Conservation (phyloP, 2,329 filamentous ascomycete genomes). For the Fulvia fulva region DNA sequence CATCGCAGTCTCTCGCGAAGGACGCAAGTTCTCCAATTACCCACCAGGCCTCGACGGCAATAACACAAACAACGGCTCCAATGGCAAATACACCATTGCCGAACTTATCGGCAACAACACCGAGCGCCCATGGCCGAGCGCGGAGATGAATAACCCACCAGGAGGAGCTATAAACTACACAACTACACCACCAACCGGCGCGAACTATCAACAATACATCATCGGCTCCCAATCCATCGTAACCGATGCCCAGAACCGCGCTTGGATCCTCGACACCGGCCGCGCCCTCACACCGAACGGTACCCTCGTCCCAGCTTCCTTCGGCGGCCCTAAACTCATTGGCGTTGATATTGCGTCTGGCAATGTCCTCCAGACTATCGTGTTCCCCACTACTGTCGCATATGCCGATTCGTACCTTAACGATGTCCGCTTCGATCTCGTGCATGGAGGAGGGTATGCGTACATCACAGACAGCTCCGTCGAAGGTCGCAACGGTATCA, state of each 20-base stretch:
- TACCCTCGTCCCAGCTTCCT: constrained; percentile 42
- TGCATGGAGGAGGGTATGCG: constrained; percentile 45
- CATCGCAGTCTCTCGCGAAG: constrained; percentile 49
- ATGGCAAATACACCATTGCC: constrained; percentile 47
- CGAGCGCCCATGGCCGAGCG: constrained; percentile 42
- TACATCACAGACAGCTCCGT: constrained; percentile 52
- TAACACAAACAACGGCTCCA: constrained; percentile 42
- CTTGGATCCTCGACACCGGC: constrained; percentile 54
- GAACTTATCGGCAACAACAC: constrained; percentile 44
- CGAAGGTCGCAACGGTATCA: constrained; percentile 49
- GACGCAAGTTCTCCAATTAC: constrained; percentile 52
- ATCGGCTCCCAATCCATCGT: constrained; percentile 53
- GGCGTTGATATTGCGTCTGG: constrained; percentile 46
- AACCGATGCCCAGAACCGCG: constrained; percentile 47
- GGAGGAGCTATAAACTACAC: constrained; percentile 51
- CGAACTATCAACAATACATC: constrained; percentile 48
- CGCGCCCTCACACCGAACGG: constrained; percentile 42
- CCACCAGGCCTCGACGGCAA: constrained; percentile 47
- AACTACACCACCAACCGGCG: constrained; percentile 43
- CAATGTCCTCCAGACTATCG: constrained; percentile 48
- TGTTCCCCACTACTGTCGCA: constrained; percentile 47
- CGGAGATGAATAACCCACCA: constrained; percentile 46
- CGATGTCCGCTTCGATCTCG: constrained; percentile 53
- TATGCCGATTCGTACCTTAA: constrained; percentile 51
- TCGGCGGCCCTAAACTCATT: constrained; percentile 51